Percentiles rank a stretch among this genome's conserved stretches.
phyloP scores from a whole-genome alignment of 352 stramenopile species.

The Globisporangium splendens region DNA sequence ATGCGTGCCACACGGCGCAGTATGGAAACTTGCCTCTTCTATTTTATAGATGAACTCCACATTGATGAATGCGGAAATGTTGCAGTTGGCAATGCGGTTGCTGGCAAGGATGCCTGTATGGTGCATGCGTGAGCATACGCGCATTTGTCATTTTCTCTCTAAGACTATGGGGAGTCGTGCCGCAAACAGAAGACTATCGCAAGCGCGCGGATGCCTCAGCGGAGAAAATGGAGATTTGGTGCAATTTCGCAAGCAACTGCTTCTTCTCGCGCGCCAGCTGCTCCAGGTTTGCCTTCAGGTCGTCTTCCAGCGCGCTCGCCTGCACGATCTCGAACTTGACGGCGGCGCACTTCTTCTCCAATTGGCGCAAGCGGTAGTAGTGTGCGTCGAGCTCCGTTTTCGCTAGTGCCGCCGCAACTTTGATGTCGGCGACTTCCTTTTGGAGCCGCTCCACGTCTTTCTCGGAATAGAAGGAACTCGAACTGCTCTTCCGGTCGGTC shows the following conservation, averaged over 20 bases:
- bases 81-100: too few relatives aligned
- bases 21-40: background rate
- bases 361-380: constrained; percentile 51
- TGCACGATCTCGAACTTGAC: constrained; percentile 69
- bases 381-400: constrained; percentile 60
- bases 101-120: background rate
- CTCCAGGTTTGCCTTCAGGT: constrained; percentile 49
- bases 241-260: constrained; percentile 45
- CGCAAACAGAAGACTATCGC: background rate
- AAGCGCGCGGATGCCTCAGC: constrained; percentile 12
- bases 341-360: constrained; percentile 53
- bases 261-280: constrained; percentile 42
- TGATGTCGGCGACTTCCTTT: constrained; percentile 62
- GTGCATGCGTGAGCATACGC: background rate
- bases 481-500: constrained; percentile 14
- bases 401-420: constrained; percentile 48
- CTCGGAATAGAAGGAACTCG: constrained; percentile 21
- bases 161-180: background rate
- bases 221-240: constrained; percentile 60
- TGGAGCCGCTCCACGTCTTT: constrained; percentile 64
- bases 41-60: background rate
- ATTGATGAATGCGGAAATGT: background rate
- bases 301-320: constrained; percentile 57
- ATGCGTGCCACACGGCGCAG: background rate
- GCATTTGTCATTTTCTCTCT: background rate